These are phyloP conservation scores for Henningerozyma blattae DNA, from an alignment of 805 yeast species.

Conservation along the genomic window DNA sequence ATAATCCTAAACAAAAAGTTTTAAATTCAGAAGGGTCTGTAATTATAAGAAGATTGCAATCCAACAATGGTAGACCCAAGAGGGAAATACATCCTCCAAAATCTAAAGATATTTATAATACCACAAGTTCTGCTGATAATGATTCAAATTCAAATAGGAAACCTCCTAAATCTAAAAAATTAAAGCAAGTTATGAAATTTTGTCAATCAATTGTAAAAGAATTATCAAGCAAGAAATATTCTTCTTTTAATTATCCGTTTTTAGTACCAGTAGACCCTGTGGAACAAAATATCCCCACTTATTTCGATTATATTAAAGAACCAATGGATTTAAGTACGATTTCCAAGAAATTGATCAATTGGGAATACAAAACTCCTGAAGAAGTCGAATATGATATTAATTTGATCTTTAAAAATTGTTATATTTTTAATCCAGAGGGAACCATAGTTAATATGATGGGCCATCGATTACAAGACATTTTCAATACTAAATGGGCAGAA, in stretches of 20 bases:
- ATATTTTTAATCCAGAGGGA: constrained; percentile 90
- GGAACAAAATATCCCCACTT: constrained; percentile 84
- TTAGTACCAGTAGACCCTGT: constrained; percentile 91
- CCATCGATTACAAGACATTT: constrained; percentile 74
- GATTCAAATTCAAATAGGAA: constrained; percentile 27
- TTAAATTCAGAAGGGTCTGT: constrained; percentile 26
- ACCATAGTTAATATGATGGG: constrained; percentile 95
- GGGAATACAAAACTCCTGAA: constrained; percentile 80
- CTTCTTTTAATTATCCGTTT: constrained; percentile 79
- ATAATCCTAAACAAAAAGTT: constrained; percentile 14
- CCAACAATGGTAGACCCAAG: constrained; percentile 79
- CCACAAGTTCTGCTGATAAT: too few relatives aligned
- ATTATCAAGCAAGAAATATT: constrained; percentile 70
- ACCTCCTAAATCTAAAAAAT: constrained; percentile 78
- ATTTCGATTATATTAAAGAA: constrained; percentile 70
- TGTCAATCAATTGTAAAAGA: constrained; percentile 77
- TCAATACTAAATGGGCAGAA: constrained; percentile 80
- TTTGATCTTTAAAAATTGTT: constrained; percentile 80
- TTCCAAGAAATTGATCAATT: constrained; percentile 66
- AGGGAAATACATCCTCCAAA: constrained; percentile 95
- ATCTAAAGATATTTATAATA: constrained; percentile 71
- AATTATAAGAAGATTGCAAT: constrained; percentile 60
- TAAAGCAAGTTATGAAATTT: constrained; percentile 78
- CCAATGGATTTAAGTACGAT: constrained; percentile 95
- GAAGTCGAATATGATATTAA: constrained; percentile 77